Base-by-base conservation (phyloP, 129 eudicot genomes). In the Pulicaria dysenterica region DNA sequence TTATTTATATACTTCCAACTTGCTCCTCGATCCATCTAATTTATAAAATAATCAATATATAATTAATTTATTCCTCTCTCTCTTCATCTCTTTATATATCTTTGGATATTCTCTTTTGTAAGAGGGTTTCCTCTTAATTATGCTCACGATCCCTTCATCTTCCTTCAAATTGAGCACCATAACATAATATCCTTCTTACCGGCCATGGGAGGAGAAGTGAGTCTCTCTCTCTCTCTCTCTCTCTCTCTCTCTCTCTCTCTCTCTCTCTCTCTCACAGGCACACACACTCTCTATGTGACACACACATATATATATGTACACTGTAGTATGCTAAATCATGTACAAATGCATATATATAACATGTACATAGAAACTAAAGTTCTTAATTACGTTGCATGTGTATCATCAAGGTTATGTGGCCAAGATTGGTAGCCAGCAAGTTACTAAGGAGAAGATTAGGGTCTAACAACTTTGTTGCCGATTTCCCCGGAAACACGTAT, bases 351-450 rank as follows among this genome's bases (percentile, higher is more conserved):
- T 19, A 39, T 31, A 38, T 5, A n/a, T 31, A 49, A n/a, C 65
- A 40, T 47, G 57, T 53, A 59, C 42, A 37, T 53, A 42, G 61
- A 40, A 43, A 8, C 55, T 41, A 14, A 46, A 24, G 58, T 60
- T 38, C 31, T 70, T 50, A 70, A 71, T 41, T 58, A 24, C 31
- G 31, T 2, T 24, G 31, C 31, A 24, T 73, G 72, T 69, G 31
- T 64, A 75, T 17, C 12, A 59, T 48, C 3, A 70, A 88, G 88
- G 81, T 85, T 50, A 77, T 83, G 90, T 88, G 95, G 95, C 95
- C 95, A 46, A 82, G 95, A 75, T 75, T 85, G 79, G 83, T 88
- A 58, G 95, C 90, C 12, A 85, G 90, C 60, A 88, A 88, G 84
- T 71, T 88, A 37, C 81, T 84, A 5, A 68, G 82, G 42, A 88